Percentiles rank a stretch among this genome's conserved stretches.
Conservation (phyloP, 495 filamentous ascomycete species). For the Penicillium mononematosum region DNA sequence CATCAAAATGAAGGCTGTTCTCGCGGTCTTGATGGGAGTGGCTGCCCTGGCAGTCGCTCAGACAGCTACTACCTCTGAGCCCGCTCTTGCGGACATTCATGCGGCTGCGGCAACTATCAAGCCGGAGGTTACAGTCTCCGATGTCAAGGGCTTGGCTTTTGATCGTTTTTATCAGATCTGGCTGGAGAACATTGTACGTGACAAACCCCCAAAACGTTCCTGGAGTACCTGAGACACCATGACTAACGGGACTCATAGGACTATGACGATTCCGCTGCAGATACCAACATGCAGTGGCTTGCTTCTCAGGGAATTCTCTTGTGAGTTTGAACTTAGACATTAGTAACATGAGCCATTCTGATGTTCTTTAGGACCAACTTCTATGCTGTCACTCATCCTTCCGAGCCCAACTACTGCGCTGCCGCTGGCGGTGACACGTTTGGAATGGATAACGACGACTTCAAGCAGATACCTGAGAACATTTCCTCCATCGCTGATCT, state of each 20-base stretch:
- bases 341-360: background rate
- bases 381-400: conserved; percentile 63
- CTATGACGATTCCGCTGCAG: conserved; percentile 48
- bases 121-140: conserved; percentile 50
- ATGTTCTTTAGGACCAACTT: conserved; percentile 48
- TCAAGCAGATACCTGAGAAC: conserved; percentile 54
- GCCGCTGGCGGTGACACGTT: conserved; percentile 63
- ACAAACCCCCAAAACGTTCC: conserved; percentile 33
- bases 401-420: conserved; percentile 69
- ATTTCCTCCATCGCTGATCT: conserved; percentile 67
- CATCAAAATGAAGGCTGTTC: conserved; percentile 27
- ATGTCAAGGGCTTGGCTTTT: conserved; percentile 62
- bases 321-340: background rate
- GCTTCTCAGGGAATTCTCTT: conserved; percentile 61
- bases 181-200: conserved; percentile 67
- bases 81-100: conserved; percentile 29
- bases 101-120: conserved; percentile 30
- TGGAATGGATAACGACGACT: conserved; percentile 67
- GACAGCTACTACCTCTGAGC: conserved; percentile 28
- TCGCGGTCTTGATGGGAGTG: conserved; percentile 23
- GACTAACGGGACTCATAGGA: conserved; percentile 39
- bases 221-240: conserved; percentile 24
- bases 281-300: conserved; percentile 55
- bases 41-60: conserved; percentile 27
- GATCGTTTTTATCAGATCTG: conserved; percentile 67